Conservation (phyloP, 2,329 filamentous ascomycete species). For the Sarocladiaceae sp. region DNA sequence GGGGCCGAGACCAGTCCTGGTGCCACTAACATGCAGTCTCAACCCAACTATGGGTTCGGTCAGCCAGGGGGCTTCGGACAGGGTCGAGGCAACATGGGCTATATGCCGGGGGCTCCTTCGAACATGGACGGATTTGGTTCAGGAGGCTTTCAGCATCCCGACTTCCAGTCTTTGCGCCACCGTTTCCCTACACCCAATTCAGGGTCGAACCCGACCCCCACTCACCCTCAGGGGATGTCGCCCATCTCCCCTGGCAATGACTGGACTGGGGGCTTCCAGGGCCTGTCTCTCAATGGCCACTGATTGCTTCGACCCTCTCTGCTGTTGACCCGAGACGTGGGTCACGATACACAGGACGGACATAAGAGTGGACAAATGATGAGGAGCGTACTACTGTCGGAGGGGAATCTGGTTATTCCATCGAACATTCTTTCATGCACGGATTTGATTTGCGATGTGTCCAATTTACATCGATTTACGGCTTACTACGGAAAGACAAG, state of each 20-base stretch:
- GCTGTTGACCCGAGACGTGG: no score
- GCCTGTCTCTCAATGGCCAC: slow-evolving; percentile 63
- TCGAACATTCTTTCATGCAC: neutral
- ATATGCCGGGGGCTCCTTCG: slow-evolving; percentile 21
- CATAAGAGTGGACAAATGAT: no score
- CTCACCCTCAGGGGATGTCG: slow-evolving; percentile 32
- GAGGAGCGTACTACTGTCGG: no score
- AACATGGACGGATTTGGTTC: slow-evolving; percentile 23
- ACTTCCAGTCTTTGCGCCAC: slow-evolving; percentile 40
- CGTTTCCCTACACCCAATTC: slow-evolving; percentile 38
- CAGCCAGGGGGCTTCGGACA: slow-evolving; percentile 27
- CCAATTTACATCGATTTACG: neutral
- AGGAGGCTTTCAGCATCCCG: slow-evolving; percentile 28
- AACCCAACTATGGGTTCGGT: slow-evolving; percentile 29
- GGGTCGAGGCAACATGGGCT: slow-evolving; percentile 22
- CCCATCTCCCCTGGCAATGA: slow-evolving; percentile 44
- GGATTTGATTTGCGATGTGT: neutral
- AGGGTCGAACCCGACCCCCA: slow-evolving; percentile 24
- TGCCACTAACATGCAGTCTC: slow-evolving; percentile 28
- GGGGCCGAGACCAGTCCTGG: slow-evolving; percentile 34
- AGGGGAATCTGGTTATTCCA: no score
- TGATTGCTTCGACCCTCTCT: no score
- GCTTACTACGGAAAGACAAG: slow-evolving; percentile 1
- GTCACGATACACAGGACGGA: no score
- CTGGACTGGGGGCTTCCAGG: slow-evolving; percentile 61